Conservation (phyloP, 352 stramenopile genomes). For the Phytophthora aleatoria region DNA sequence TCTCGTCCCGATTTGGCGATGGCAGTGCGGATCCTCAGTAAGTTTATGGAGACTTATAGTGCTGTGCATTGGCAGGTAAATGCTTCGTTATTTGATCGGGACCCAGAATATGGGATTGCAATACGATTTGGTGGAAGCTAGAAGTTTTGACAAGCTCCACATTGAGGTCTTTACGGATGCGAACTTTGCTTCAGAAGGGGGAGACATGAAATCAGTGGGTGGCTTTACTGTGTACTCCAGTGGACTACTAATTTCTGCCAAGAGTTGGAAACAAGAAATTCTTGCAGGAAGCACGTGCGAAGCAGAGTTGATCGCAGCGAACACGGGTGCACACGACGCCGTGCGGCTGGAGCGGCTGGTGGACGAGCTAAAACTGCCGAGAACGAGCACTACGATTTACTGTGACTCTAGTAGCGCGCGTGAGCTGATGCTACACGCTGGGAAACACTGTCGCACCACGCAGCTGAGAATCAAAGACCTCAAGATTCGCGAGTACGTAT, state of each 20-base stretch:
- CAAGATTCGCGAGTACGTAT: constrained; percentile 1
- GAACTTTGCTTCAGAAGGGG: constrained; percentile 11
- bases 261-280: constrained; percentile 20
- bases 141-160: constrained; percentile 12
- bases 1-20: too few relatives aligned
- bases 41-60: too few relatives aligned
- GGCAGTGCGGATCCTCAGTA: too few relatives aligned
- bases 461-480: constrained; percentile 12
- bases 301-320: constrained; percentile 15
- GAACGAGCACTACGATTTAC: background rate
- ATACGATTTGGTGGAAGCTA: background rate
- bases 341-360: constrained; percentile 19
- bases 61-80: too few relatives aligned
- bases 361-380: constrained; percentile 16
- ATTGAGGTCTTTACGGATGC: constrained; percentile 24
- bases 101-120: too few relatives aligned
- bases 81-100: too few relatives aligned
- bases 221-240: constrained; percentile 16
- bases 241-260: constrained; percentile 17
- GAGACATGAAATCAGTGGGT: constrained; percentile 13
- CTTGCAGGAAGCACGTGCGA: background rate
- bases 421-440: constrained; percentile 20
- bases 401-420: constrained; percentile 23
- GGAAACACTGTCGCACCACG: constrained; percentile 5
- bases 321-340: constrained; percentile 1